These are phyloP conservation scores for Spergularia marina DNA, from an alignment of 148 eudicot species.

Conservation along the genomic window DNA sequence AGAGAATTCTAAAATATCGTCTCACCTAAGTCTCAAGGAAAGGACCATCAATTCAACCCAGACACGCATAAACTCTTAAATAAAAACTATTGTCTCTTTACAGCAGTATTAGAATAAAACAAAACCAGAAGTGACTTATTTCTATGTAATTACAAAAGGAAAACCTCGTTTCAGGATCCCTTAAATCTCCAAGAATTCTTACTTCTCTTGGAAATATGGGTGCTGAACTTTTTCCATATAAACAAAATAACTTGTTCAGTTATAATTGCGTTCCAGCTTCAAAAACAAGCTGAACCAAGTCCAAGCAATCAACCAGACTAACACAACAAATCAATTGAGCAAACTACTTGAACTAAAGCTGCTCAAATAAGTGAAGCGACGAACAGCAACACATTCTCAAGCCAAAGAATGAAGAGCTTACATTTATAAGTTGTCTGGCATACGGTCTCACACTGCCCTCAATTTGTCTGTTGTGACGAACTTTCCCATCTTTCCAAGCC, in stretches of 20 bases:
- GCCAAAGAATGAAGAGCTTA: constrained; percentile 37
- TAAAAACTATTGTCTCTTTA: neutral
- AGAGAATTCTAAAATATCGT: neutral
- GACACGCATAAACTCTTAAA: neutral
- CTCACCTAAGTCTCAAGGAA: neutral
- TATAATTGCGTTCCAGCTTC: neutral
- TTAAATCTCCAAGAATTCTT: neutral
- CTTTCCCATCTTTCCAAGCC: constrained; percentile 87
- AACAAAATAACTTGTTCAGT: neutral
- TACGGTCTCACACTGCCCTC: constrained; percentile 42
- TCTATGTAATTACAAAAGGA: no score
- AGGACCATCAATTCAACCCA: neutral
- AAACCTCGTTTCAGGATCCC: no score
- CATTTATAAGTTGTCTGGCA: constrained; percentile 55
- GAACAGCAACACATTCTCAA: neutral
- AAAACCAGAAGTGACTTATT: neutral
- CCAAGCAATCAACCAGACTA: neutral
- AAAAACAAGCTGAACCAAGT: constrained; percentile 1
- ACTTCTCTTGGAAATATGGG: neutral
- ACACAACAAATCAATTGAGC: neutral
- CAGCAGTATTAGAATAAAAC: neutral
- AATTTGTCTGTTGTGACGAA: constrained; percentile 47
- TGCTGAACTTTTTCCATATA: neutral
- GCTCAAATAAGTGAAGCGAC: neutral
- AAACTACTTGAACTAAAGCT: neutral